Conservation (phyloP, 352 stramenopile species). For the Pythium aristosporum region DNA sequence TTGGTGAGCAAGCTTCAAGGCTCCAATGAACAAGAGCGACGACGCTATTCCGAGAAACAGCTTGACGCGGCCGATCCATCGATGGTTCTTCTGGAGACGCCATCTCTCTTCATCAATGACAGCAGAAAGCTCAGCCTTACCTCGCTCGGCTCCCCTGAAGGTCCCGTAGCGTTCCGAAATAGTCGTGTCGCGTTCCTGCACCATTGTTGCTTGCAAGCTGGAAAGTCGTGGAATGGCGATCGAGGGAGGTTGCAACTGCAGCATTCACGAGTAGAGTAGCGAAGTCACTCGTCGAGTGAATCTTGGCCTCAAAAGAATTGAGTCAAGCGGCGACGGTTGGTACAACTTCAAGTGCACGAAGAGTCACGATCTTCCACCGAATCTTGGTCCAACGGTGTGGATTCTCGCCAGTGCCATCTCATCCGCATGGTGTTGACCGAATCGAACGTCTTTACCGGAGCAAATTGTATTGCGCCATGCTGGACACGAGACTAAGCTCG, state of each 20-base stretch:
- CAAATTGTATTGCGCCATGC: conserved; percentile 72
- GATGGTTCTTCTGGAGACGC: conserved; percentile 19
- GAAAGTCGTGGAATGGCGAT: not conserved
- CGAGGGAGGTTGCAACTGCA: not conserved
- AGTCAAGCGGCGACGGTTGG: not conserved
- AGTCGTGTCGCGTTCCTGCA: conserved; percentile 10
- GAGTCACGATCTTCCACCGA: conserved; percentile 2
- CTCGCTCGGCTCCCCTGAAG: conserved; percentile 20
- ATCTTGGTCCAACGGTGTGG: conserved; percentile 1
- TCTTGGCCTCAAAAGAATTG: not conserved
- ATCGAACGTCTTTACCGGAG: conserved; percentile 47
- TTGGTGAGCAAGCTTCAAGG: conserved; percentile 11
- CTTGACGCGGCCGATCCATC: conserved; percentile 16
- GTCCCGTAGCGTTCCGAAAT: conserved; percentile 31
- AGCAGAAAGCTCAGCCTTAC: conserved; percentile 1
- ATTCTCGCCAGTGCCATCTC: not conserved
- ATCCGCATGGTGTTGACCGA: too few relatives aligned
- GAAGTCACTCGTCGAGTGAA: not conserved
- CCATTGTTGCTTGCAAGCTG: conserved; percentile 2
- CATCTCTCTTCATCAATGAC: conserved; percentile 26
- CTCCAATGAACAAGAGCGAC: conserved; percentile 5
- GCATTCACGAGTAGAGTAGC: not conserved
- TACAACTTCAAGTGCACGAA: conserved; percentile 6
- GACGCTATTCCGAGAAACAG: conserved; percentile 10
- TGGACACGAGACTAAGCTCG: conserved; percentile 58